Base-by-base conservation (phyloP, 179 eudicot genomes). In the Beta lomatogona region DNA sequence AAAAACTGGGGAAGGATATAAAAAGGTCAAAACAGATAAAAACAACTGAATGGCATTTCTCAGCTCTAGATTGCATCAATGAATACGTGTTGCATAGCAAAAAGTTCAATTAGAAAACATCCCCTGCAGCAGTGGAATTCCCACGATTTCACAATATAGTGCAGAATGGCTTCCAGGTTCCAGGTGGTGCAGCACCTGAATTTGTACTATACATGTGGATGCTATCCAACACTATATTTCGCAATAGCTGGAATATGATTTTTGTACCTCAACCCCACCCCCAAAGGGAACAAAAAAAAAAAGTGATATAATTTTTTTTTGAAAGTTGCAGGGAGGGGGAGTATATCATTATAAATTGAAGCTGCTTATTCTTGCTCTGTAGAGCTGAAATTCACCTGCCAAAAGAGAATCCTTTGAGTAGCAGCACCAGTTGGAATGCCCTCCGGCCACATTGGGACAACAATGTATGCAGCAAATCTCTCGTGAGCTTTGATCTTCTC, bases 361-460 rank as follows among this genome's bases (percentile, higher is more conserved):
- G 61, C 41, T 13, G 72, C 53, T 78, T 59, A 55, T 1, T 78
- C 55, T 25, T 8, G 67, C 58, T 66, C 46, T 10, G 19, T 28
- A 67, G 61, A 50, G 72, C 4, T 22, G 57, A 48, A 55, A 70
- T 25, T 73, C 66, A 87, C 93, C 93, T 90, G 93, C 93, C 93
- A 91, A 86, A 78, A 89, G 69, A 91, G 88, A 77, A 91, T 91
- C 73, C 85, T 75, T 66, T 91, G 90, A 61, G 87, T 85, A 59
- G 93, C 83, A 67, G 84, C 81, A 57, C 87, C 76, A 36, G 80
- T 76, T 8, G 93, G 92, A 64, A 82, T 70, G 31, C 93, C 93
- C 81, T 91, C 93, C 54, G 93, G 93, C 93, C 93, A 91, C 93
- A 89, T 89, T 76, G 93, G 93, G 45, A 91, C 80, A 31, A 91